A percentile compares a stretch with the other conserved stretches of the same genome.
Evolutionary conservation across 129 eudicot species (phyloP).

Genomic region (Daucus carota): DNA sequence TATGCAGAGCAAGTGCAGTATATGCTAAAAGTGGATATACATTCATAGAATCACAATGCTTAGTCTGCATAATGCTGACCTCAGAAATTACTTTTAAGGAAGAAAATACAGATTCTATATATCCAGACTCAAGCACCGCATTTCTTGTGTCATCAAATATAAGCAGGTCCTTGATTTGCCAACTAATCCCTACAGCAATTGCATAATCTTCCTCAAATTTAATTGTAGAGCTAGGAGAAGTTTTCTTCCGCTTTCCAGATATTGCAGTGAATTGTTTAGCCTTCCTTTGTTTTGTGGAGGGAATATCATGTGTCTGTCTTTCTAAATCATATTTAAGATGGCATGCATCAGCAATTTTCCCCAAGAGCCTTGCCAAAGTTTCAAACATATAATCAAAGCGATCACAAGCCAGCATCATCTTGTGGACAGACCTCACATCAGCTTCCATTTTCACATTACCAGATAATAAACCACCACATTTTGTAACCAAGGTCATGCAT

Average conservation of each 20-base stretch:
- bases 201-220: slow-evolving; percentile 48
- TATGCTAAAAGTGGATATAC: slow-evolving; percentile 49
- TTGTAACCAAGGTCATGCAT: slow-evolving; percentile 51
- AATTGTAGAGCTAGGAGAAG: slow-evolving; percentile 17
- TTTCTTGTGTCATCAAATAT: slow-evolving; percentile 37
- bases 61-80: slow-evolving; percentile 52
- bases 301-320: slow-evolving; percentile 19
- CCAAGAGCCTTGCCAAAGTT: slow-evolving; percentile 37
- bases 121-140: slow-evolving; percentile 39
- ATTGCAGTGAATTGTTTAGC: slow-evolving; percentile 26
- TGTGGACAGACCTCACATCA: slow-evolving; percentile 68
- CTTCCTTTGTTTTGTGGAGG: slow-evolving; percentile 46
- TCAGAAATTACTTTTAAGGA: slow-evolving; percentile 70
- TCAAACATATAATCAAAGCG: slow-evolving; percentile 66
- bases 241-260: slow-evolving; percentile 33
- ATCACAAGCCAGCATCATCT: slow-evolving; percentile 69
- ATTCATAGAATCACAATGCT: slow-evolving; percentile 43
- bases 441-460: slow-evolving; percentile 57
- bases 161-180: slow-evolving; percentile 91
- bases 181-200: slow-evolving; percentile 56
- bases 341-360: slow-evolving; percentile 49
- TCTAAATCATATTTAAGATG: slow-evolving; percentile 37
- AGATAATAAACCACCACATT: slow-evolving; percentile 34
- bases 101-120: slow-evolving; percentile 27
- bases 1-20: slow-evolving; percentile 56